Evolutionary conservation across 139 green algal genomes (phyloP).

Genomic region (Spirogloea muscicola): DNA sequence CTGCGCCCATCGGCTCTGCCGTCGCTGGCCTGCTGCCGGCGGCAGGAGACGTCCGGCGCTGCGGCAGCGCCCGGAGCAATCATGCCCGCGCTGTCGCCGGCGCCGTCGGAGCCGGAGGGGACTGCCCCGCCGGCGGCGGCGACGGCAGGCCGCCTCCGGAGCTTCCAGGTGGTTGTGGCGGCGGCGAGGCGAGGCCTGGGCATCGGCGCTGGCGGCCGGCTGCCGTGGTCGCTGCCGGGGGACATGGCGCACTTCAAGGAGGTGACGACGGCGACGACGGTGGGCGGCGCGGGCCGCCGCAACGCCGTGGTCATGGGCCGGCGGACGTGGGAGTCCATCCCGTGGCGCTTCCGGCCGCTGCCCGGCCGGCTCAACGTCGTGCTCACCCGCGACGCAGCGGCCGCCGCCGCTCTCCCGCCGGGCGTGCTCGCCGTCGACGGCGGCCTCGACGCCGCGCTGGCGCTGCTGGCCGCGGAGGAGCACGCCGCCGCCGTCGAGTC

Average conservation of each 20-base stretch:
- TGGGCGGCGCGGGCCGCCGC: not conserved
- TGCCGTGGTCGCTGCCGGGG: conserved; percentile 74
- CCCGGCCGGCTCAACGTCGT: conserved; percentile 90
- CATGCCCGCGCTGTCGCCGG: too few relatives aligned
- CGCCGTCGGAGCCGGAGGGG: too few relatives aligned
- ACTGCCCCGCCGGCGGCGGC: too few relatives aligned
- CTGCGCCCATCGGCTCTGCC: too few relatives aligned
- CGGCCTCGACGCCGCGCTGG: conserved; percentile 73
- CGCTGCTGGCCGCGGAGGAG: conserved; percentile 54
- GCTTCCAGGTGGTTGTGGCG: conserved; percentile 88
- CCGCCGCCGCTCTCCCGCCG: conserved; percentile 5
- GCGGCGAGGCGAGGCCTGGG: conserved; percentile 73
- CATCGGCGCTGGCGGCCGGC: conserved; percentile 71
- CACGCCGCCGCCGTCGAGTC: conserved; percentile 63
- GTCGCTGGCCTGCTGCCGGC: too few relatives aligned
- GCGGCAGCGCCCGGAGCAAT: too few relatives aligned
- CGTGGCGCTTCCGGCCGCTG: conserved; percentile 83
- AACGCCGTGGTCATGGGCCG: conserved; percentile 99
- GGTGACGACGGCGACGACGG: conserved; percentile 49
- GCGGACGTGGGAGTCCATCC: conserved; percentile 95
- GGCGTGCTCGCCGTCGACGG: conserved; percentile 57
- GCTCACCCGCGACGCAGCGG: conserved; percentile 55
- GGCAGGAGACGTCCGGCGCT: too few relatives aligned
- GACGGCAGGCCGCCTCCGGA: too few relatives aligned
- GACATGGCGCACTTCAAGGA: conserved; percentile 94